Conservation (phyloP, 129 eudicot species). For the Flaveria ramosissima region DNA sequence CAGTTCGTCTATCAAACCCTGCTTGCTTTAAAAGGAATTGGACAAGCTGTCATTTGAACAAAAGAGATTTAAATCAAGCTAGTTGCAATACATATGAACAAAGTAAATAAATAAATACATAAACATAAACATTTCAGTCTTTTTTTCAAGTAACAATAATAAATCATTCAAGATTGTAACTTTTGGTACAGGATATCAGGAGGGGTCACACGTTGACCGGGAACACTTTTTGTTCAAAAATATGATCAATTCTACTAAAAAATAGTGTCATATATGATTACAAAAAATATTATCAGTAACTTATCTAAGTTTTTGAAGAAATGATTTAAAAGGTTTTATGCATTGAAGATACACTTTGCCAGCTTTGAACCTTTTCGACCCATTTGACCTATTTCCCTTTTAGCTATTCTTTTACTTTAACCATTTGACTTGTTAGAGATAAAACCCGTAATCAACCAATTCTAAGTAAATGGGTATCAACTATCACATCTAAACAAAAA, state of each 20-base stretch:
- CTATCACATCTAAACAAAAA: conserved; percentile 2
- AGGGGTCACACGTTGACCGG: background rate
- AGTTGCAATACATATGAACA: conserved; percentile 5
- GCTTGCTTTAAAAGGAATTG: conserved; percentile 96
- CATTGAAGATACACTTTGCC: background rate
- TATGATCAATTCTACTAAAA: background rate
- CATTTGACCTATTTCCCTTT: background rate
- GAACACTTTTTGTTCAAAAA: background rate
- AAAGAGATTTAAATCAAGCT: conserved; percentile 12
- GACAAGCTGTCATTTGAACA: conserved; percentile 72
- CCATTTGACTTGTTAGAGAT: background rate
- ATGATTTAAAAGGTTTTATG: background rate
- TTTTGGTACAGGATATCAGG: background rate
- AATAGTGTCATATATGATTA: background rate
- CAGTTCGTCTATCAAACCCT: conserved; percentile 89
- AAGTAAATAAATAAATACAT: background rate
- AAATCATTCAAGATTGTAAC: no score
- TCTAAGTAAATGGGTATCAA: conserved; percentile 2
- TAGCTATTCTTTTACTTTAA: background rate
- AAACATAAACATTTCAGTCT: no score
- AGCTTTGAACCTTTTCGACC: background rate
- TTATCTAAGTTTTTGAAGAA: background rate
- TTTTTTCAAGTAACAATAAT: no score
- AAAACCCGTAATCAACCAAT: background rate
- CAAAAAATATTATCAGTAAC: background rate